Evolutionary conservation across 2,329 filamentous ascomycete genomes (phyloP), one percentile per base, ranked within the genome.

Genomic region (Pestalotiopsis sp.): DNA sequence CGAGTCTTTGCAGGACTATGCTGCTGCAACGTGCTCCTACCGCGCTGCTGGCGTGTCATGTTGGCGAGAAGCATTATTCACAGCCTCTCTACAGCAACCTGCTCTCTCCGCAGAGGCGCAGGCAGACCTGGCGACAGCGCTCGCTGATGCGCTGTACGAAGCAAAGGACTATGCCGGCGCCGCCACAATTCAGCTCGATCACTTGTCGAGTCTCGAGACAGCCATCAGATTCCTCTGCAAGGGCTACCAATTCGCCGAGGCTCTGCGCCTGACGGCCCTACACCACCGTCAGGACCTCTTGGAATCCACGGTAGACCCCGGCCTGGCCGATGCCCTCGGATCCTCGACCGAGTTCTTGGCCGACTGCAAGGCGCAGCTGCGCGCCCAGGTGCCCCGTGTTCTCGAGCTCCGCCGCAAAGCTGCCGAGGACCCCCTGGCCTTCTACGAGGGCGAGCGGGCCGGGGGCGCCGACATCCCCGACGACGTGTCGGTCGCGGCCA

Each of bases 31-130:
- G 70, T 88, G 90, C 75, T 93, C 93, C 77, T 99, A 98, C 81
- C 91, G 93, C 70, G 89, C 92, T 1, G 93, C 93, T 1, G 93
- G 94, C 52, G 87, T 87, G 1, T 80, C 85, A 3, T 89, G 93
- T 81, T 99, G 96, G 96, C 93, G 93, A 65, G 95, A 99, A 79
- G 93, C 93, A 27, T 89, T 99, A 63, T 93, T 92, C 74, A 90
- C 90, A 61, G 95, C 95, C 4, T 88, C 90, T 67, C 88, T 93
- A 68, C 89, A 90, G 71, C 75, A 79, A 2, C 87, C 91, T 0
- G 86, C 91, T 0, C 79, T 94, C 3, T 84, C 90, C 0, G 74
- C 84, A 0, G 82, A 85, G 0, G 87, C 92, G 14, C 84, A 97
- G 41, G 76, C 79, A 3, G 87, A 90, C 45, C 88, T 98, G 20